Base-by-base conservation (phyloP, 257 asterid species). In the Galeopsis tetrahit region DNA sequence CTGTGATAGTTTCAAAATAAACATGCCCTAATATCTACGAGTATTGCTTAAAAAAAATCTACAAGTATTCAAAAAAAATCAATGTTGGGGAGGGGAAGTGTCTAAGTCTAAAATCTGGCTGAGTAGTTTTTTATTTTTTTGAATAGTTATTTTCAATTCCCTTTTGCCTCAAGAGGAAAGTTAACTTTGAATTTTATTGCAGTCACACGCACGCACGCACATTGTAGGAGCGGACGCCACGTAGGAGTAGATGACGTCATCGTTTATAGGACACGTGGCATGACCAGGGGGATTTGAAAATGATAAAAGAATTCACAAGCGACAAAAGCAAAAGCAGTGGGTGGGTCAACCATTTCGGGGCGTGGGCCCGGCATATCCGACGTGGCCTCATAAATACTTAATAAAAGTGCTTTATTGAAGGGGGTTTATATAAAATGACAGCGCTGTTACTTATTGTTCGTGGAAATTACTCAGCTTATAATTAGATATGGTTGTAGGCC, bases 211-310 rank as follows among this genome's bases (percentile, higher is more conserved):
- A 9, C 42, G 48, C 75, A 60, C 78, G 33, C n/a, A n/a, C n/a
- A n/a, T 74, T 81, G 86, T 42, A 21, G 58, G 46, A 14, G 63
- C 72, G 66, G 21, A 14, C 34, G 83, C 88, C 91, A 84, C 89
- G 91, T 84, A 28, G 78, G 88, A 76, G 0, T 11, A 6, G 59
- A 31, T 46, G 81, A 63, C 79, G 80, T 73, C 77, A 72, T 14
- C 5, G 2, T 1, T 5, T 34, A 56, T 48, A 21, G 69, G 68
- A 64, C 90, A 87, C 89, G 80, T 80, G 93, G 78, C 84, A 51
- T 32, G 13, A 3, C 69, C 55, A 3, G 55, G 40, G 32, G 67
- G 73, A 79, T 67, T 75, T 75, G 33, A 34, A 39, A 70, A 53
- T 10, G 62, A 66, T 79, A 64, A 72, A 77, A 68, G 39, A 66